phyloP scores from a whole-genome alignment of 306 rosid genomes.

The Trichosanthes cucumerina region DNA sequence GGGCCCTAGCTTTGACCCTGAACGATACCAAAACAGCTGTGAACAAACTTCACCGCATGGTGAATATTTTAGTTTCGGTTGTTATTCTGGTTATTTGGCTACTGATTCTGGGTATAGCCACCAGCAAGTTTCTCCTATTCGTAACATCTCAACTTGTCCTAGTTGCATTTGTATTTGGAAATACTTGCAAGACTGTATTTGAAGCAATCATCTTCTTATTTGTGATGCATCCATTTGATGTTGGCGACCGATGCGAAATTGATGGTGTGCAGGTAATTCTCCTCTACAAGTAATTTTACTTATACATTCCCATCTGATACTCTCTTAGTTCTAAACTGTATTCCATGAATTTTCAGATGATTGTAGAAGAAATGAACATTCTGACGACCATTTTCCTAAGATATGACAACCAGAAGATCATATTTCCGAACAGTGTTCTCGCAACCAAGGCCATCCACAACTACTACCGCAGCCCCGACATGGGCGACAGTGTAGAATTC shows the following conservation, averaged over 20 bases:
- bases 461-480: slow-evolving; percentile 90
- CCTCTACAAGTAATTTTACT: neutral
- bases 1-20: slow-evolving; percentile 85
- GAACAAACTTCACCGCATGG: slow-evolving; percentile 70
- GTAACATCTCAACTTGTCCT: slow-evolving; percentile 75
- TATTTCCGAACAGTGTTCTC: slow-evolving; percentile 60
- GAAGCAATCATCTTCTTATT: slow-evolving; percentile 81
- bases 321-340: neutral
- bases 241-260: slow-evolving; percentile 91
- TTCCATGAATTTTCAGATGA: slow-evolving; percentile 44
- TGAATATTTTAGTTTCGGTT: slow-evolving; percentile 49
- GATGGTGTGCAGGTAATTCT: slow-evolving; percentile 61
- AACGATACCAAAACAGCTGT: slow-evolving; percentile 95
- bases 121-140: slow-evolving; percentile 61
- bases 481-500: slow-evolving; percentile 74
- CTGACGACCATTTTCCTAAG: slow-evolving; percentile 70
- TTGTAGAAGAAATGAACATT: slow-evolving; percentile 96
- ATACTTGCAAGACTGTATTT: slow-evolving; percentile 83
- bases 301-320: neutral
- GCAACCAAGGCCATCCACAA: slow-evolving; percentile 59
- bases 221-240: slow-evolving; percentile 88
- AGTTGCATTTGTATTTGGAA: slow-evolving; percentile 83
- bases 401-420: slow-evolving; percentile 51
- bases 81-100: slow-evolving; percentile 56
- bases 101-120: slow-evolving; percentile 63